These are phyloP conservation scores for Nannochloropsis limnetica DNA, from an alignment of 352 stramenopile species.

Conservation along the genomic window DNA sequence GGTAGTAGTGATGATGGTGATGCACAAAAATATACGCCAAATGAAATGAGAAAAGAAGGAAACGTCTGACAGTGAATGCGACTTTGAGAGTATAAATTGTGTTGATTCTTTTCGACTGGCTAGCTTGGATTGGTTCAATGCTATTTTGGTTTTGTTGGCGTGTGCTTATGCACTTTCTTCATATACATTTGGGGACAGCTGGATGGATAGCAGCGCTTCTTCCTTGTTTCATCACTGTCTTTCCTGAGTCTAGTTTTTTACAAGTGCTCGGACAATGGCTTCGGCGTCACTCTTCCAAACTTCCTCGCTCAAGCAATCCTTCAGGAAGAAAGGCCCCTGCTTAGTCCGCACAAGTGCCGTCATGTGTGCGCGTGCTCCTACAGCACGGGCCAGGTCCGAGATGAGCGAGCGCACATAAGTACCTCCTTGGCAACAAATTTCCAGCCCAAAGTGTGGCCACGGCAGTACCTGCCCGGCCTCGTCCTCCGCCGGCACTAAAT, in stretches of 20 bases:
- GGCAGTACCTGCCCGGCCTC: conserved; percentile 34
- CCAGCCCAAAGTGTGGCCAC: conserved; percentile 57
- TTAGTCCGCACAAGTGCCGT: conserved; percentile 60
- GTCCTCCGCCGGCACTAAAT: conserved; percentile 45
- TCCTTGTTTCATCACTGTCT: not conserved
- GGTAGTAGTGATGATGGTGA: not conserved
- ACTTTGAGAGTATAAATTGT: not conserved
- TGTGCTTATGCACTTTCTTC: not conserved
- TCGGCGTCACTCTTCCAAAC: conserved; percentile 53
- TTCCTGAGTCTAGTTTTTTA: not conserved
- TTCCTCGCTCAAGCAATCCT: conserved; percentile 55
- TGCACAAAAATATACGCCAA: not conserved
- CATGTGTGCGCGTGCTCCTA: conserved; percentile 61
- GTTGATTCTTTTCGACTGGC: no score
- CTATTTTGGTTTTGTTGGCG: not conserved
- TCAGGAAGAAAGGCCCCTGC: conserved; percentile 58
- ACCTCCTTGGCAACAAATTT: conserved; percentile 63
- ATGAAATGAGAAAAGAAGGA: not conserved
- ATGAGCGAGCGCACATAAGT: conserved; percentile 66
- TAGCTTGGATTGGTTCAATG: no score
- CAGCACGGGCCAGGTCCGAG: conserved; percentile 59
- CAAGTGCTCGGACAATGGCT: not conserved
- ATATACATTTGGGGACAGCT: not conserved
- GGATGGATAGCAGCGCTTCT: not conserved
- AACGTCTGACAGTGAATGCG: not conserved